Evolutionary conservation across 306 rosid genomes (phyloP), one percentile per base, ranked within the genome.

Genomic region (Nissolia schottii): DNA sequence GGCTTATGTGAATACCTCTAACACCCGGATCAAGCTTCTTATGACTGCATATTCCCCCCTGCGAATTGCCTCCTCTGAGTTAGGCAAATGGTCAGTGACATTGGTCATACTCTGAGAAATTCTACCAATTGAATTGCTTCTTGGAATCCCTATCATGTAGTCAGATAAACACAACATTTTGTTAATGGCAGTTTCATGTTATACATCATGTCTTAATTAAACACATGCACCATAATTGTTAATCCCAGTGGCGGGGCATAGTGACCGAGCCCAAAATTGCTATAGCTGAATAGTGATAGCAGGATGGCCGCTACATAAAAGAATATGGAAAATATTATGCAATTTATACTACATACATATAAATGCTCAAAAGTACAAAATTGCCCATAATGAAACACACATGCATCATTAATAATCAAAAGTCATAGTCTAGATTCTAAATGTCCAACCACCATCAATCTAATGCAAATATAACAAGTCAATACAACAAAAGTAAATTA

Each of bases 31-130:
- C 87, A 92, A 81, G 80, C 97, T 92, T 83, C 97, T 86, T 81
- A 92, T 89, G 83, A 87, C 93, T 15, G 80, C 86, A 84, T 87
- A 92, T 83, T 92, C 97, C 78, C 97, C 97, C 82, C 93, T 84
- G 32, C 92, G 92, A 78, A 92, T 83, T 63, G 97, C 96, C 73
- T 89, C 96, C 68, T 92, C 96, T 57, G 97, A 89, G 77, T 85
- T 86, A 32, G 93, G 89, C 38, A 83, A 37, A 56, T 78, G 81
- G 71, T 92, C 96, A 34, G 85, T 32, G 12, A 71, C 85, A 85
- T 78, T 89, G 31, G 79, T 64, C 83, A 81, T 50, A 64, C 80
- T 77, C 57, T 86, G 86, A 37, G 75, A 87, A 78, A 92, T 64
- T 87, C 71, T 92, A 19, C 97, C 97, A 8, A 92, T 79, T 11